phyloP scores from a whole-genome alignment of 1,284 basidiomycete species.

The Moniliophthora roreri region DNA sequence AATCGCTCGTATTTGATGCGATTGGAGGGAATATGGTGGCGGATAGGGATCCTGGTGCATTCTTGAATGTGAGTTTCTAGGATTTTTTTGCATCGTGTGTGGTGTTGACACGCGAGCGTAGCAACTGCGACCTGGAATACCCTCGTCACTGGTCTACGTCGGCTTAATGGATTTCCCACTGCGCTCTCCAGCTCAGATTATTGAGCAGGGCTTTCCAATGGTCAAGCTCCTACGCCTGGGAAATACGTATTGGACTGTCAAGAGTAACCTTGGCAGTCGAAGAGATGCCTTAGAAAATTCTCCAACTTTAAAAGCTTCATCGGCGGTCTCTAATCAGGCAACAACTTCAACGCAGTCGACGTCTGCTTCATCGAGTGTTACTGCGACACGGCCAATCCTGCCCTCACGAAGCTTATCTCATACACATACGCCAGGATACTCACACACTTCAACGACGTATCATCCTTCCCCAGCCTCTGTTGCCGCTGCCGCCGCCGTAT shows the following conservation, averaged over 20 bases:
- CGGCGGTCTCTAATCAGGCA: no score
- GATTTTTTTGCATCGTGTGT: not conserved
- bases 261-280: constrained; percentile 14
- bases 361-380: not conserved
- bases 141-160: constrained; percentile 52
- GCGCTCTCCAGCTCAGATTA: constrained; percentile 41
- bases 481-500: not conserved
- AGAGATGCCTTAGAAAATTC: constrained; percentile 9
- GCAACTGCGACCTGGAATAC: constrained; percentile 63
- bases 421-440: constrained; percentile 6
- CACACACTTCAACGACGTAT: constrained; percentile 2
- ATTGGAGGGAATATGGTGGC: constrained; percentile 24
- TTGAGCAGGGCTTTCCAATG: constrained; percentile 60
- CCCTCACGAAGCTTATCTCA: not conserved
- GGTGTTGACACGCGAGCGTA: constrained; percentile 22
- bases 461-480: not conserved
- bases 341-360: no score
- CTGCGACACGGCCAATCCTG: not conserved
- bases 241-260: constrained; percentile 54
- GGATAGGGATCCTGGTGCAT: constrained; percentile 35
- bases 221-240: constrained; percentile 55
- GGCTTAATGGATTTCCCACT: constrained; percentile 48
- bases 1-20: constrained; percentile 50
- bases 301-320: not conserved
- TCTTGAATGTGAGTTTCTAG: constrained; percentile 35